Base-by-base conservation (phyloP, 345 rosid species). In the Syzygium grande region DNA sequence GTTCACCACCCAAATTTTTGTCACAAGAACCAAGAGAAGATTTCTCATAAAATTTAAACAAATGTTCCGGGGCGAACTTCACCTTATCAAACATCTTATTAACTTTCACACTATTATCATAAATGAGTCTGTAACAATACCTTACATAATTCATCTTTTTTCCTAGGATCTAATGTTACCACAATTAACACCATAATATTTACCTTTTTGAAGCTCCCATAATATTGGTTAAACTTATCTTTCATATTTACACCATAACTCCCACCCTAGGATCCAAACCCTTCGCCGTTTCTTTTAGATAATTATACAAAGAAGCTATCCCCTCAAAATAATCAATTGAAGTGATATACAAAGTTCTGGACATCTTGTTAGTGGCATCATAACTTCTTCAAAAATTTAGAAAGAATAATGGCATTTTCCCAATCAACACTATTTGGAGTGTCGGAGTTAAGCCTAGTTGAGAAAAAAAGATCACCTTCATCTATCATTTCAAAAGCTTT, bases 31-130 rank as follows among this genome's bases (percentile, higher is more conserved):
- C 25, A 58, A 6, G 27, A 25, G 11, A 58, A 58, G 30, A 25
- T 25, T 11, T 11, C 7, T 58, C 15, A 58, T 58, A 58, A 23
- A 56, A 58, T 58, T 58, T 58, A 25, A 25, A 25, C 0, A 58
- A 25, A 58, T 0, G 0, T 58, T 58, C 65, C 2, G 11, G 5
- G 3, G 29, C 0, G 1, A 58, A 58, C 29, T 58, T 58, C 29
- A 25, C 29, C 15, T 58, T 25, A 58, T 25, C 27, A 25, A 25
- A 25, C 15, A 58, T 58, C 27, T 58, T 15, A 58, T 58, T 27
- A 58, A 58, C 65, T 58, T 58, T 11, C 1, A 1, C 0, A 58
- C 0, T 0, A 11, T 58, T 0, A 25, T 58, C 1, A 58, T 58
- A 58, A 27, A 61, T 61, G 17, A 0, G 2, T n/a, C n/a, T n/a